Evolutionary conservation across 192 early-diverging fungal species (phyloP).

Genomic region (Umbelopsis sp.): DNA sequence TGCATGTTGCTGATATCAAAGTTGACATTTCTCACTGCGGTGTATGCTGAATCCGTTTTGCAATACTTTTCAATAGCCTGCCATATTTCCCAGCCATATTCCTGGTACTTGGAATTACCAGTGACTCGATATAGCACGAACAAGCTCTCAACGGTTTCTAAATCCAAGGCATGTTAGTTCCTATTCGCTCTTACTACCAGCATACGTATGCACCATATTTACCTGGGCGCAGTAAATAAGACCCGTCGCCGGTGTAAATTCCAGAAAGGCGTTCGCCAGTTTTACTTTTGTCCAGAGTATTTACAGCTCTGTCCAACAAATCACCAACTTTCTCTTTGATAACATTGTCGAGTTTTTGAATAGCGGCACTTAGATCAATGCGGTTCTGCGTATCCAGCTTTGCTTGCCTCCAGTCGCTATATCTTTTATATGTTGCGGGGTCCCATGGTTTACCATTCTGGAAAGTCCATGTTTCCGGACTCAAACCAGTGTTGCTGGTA

Average conservation of each 20-base stretch:
- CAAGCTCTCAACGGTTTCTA: slow-evolving; percentile 74
- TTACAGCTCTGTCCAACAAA: not conserved
- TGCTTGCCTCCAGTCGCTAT: not conserved
- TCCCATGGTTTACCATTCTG: not conserved
- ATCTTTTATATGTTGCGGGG: slow-evolving; percentile 6
- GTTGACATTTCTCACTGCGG: slow-evolving; percentile 45
- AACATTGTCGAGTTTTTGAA: not conserved
- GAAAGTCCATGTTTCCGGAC: slow-evolving; percentile 48
- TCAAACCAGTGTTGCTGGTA: slow-evolving; percentile 47
- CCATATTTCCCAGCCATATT: slow-evolving; percentile 70
- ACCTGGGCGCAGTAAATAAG: slow-evolving; percentile 47
- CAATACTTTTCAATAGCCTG: slow-evolving; percentile 52
- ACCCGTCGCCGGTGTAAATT: not conserved
- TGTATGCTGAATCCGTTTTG: slow-evolving; percentile 50
- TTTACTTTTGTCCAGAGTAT: not conserved
- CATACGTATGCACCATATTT: not conserved
- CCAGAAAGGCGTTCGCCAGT: not conserved
- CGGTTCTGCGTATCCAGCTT: not conserved
- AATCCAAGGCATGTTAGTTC: not conserved
- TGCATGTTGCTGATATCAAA: not conserved
- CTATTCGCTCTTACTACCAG: not conserved
- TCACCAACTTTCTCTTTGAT: not conserved
- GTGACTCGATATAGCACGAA: slow-evolving; percentile 76
- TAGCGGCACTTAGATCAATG: not conserved
- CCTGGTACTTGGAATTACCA: slow-evolving; percentile 67